Percentiles rank a stretch among this genome's conserved stretches.
phyloP scores from a whole-genome alignment of 371 early-diverging fungal species.

The Rhizomucor pusillus region DNA sequence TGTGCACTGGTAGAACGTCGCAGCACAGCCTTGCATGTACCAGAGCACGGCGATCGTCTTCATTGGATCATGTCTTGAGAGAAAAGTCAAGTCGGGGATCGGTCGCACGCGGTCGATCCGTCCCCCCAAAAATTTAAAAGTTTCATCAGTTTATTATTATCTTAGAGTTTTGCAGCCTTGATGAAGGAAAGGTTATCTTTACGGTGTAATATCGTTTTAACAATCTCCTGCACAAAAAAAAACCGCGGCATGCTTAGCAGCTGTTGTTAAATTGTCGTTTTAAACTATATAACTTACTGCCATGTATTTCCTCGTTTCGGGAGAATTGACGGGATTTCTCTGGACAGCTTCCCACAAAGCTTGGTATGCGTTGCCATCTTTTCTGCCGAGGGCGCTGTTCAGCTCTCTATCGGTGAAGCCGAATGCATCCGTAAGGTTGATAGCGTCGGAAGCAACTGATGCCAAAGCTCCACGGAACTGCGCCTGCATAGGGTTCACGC shows the following conservation, averaged over 20 bases:
- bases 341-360: conserved; percentile 61
- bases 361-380: conserved; percentile 72
- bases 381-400: conserved; percentile 60
- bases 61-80: too few relatives aligned
- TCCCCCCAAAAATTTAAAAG: too few relatives aligned
- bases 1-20: conserved; percentile 8
- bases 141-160: too few relatives aligned
- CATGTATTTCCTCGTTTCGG: conserved; percentile 16
- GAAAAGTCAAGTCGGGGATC: too few relatives aligned
- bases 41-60: conserved; percentile 9
- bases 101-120: too few relatives aligned
- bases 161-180: conserved; percentile 19
- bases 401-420: conserved; percentile 63
- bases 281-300: conserved; percentile 11
- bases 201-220: conserved; percentile 16
- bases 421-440: conserved; percentile 69
- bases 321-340: conserved; percentile 60
- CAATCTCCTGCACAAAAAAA: conserved; percentile 10
- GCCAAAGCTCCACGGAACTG: conserved; percentile 21
- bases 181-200: conserved; percentile 16
- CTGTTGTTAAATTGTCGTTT: neutral
- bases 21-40: conserved; percentile 12
- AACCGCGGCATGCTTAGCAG: conserved; percentile 1
- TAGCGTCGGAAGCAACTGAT: conserved; percentile 53
- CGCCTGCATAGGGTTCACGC: conserved; percentile 21